phyloP scores from a whole-genome alignment of 495 filamentous ascomycete species.

The Pyronema domesticum region DNA sequence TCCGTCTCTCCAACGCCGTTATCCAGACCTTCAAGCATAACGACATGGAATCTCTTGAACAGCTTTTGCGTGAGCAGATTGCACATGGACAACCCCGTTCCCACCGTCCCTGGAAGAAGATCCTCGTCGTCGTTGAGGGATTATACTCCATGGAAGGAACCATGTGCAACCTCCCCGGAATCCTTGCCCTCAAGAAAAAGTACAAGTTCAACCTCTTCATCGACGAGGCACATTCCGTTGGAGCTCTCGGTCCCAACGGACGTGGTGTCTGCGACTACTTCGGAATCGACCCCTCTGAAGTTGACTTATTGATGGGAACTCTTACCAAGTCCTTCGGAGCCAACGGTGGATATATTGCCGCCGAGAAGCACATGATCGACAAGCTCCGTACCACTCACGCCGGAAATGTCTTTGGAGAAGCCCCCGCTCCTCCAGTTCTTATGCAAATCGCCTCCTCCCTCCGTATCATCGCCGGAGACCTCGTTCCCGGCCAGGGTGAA shows the following conservation, averaged over 20 bases:
- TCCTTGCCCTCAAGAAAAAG: constrained; percentile 69
- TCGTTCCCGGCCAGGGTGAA: constrained; percentile 79
- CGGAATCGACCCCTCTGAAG: constrained; percentile 63
- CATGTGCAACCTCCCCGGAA: constrained; percentile 84
- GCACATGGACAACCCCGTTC: constrained; percentile 92
- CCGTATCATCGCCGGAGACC: constrained; percentile 70
- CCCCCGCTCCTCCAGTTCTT: constrained; percentile 69
- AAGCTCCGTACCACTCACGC: constrained; percentile 75
- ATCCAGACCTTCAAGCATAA: constrained; percentile 96
- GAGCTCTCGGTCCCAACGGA: constrained; percentile 72
- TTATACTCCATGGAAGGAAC: constrained; percentile 99
- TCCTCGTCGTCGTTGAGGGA: constrained; percentile 87
- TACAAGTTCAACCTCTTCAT: constrained; percentile 95
- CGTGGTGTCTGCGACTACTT: constrained; percentile 97
- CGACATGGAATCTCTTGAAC: constrained; percentile 74
- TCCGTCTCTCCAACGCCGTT: constrained; percentile 81
- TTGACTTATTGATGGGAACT: constrained; percentile 96
- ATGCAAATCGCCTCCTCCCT: constrained; percentile 75
- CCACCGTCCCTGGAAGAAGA: constrained; percentile 97
- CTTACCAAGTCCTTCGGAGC: constrained; percentile 96
- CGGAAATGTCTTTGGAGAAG: constrained; percentile 71
- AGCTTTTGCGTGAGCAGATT: constrained; percentile 70
- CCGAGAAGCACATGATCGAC: constrained; percentile 77
- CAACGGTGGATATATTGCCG: constrained; percentile 91
- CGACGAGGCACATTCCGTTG: constrained; percentile 93